Evolutionary conservation across 768 basidiomycete genomes (phyloP).

Genomic region (Coprinopsis sp.): DNA sequence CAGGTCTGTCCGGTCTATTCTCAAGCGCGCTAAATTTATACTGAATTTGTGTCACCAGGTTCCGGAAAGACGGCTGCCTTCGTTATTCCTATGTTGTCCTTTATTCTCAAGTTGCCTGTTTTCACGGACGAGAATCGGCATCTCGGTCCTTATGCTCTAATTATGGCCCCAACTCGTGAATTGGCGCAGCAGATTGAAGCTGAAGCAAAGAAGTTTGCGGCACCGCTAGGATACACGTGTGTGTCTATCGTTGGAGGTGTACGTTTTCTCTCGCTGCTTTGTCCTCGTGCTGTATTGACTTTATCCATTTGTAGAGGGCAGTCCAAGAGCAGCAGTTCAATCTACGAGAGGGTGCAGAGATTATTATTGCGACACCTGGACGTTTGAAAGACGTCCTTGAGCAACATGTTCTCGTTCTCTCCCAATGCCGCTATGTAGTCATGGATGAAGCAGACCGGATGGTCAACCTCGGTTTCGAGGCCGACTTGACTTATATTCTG

Average conservation of each 20-base stretch:
- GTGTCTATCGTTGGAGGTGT: conserved; percentile 99
- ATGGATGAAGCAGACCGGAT: conserved; percentile 99
- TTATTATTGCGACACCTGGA: conserved; percentile 98
- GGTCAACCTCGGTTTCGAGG: conserved; percentile 97
- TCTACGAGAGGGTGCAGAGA: conserved; percentile 96
- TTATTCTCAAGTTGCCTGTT: conserved; percentile 81
- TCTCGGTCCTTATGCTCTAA: conserved; percentile 89
- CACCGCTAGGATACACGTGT: conserved; percentile 85
- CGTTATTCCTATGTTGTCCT: conserved; percentile 95
- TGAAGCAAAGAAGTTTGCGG: conserved; percentile 89
- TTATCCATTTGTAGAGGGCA: conserved; percentile 54
- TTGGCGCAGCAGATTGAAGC: conserved; percentile 95
- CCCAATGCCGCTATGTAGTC: conserved; percentile 96
- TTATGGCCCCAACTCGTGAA: conserved; percentile 96
- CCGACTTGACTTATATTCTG: conserved; percentile 89
- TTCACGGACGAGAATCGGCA: conserved; percentile 92
- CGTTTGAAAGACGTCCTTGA: conserved; percentile 98
- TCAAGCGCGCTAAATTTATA: conserved; percentile 1
- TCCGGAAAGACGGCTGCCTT: conserved; percentile 99
- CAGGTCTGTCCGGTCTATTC: conserved; percentile 49
- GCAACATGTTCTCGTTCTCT: conserved; percentile 89
- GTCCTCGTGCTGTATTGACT: conserved; percentile 1
- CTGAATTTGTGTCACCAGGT: conserved; percentile 42
- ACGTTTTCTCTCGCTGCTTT: conserved; percentile 26
- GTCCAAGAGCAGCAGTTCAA: conserved; percentile 99